Conservation (phyloP, 768 basidiomycete species). For the Mycena amicta region DNA sequence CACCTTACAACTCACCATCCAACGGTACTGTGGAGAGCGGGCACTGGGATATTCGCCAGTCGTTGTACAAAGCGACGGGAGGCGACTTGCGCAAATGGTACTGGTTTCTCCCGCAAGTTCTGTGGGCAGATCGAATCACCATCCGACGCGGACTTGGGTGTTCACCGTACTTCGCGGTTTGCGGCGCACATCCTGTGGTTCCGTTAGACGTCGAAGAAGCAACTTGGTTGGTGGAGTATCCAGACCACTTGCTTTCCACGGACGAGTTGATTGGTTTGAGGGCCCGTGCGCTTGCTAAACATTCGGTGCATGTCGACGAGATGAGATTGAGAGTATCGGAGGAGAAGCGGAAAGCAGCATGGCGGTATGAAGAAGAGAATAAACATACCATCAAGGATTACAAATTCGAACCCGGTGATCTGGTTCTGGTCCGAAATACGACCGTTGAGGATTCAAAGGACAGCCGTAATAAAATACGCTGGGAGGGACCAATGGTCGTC, state of each 20-base stretch:
- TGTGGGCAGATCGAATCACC: slow-evolving; percentile 38
- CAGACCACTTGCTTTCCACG: slow-evolving; percentile 12
- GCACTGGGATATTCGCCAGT: slow-evolving; percentile 32
- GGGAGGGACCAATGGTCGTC: slow-evolving; percentile 27
- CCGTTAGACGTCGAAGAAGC: slow-evolving; percentile 33
- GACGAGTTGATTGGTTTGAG: slow-evolving; percentile 27
- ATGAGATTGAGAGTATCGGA: slow-evolving; percentile 13
- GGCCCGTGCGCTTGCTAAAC: slow-evolving; percentile 25
- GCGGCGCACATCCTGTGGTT: slow-evolving; percentile 32
- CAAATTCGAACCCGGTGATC: slow-evolving; percentile 21
- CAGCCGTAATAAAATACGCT: slow-evolving; percentile 16
- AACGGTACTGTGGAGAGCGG: slow-evolving; percentile 40
- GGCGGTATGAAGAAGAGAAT: slow-evolving; percentile 24
- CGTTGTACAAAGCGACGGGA: slow-evolving; percentile 24
- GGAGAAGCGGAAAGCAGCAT: slow-evolving; percentile 17
- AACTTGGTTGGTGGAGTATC: slow-evolving; percentile 28
- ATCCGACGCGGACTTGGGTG: slow-evolving; percentile 27
- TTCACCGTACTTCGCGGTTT: slow-evolving; percentile 34
- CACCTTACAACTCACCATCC: slow-evolving; percentile 42
- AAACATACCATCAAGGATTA: slow-evolving; percentile 13
- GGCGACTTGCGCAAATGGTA: slow-evolving; percentile 35
- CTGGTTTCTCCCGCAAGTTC: slow-evolving; percentile 25
- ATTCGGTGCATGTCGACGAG: slow-evolving; percentile 22
- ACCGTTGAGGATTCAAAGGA: slow-evolving; percentile 24
- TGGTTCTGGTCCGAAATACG: slow-evolving; percentile 23